phyloP scores from a whole-genome alignment of 371 early-diverging fungal genomes.

The Saksenaea oblongispora region DNA sequence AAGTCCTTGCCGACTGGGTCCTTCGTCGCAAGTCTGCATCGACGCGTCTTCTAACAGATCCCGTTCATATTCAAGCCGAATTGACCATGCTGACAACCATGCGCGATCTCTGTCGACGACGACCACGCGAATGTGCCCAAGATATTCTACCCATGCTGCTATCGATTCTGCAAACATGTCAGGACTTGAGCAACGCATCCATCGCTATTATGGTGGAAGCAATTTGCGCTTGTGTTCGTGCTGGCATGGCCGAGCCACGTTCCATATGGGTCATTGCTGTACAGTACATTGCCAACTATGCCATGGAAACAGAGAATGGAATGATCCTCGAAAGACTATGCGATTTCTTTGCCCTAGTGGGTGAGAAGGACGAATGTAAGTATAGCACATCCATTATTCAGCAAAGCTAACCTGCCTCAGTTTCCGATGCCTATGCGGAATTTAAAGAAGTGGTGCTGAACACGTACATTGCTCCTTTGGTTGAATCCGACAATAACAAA shows the following conservation, averaged over 20 bases:
- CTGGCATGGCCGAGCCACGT: slow-evolving; percentile 54
- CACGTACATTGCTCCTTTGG: slow-evolving; percentile 41
- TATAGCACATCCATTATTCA: neutral
- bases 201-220: slow-evolving; percentile 48
- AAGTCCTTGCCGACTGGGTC: slow-evolving; percentile 57
- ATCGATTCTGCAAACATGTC: slow-evolving; percentile 50
- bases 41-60: slow-evolving; percentile 16
- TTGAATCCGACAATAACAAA: slow-evolving; percentile 26
- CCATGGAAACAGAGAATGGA: slow-evolving; percentile 22
- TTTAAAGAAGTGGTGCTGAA: slow-evolving; percentile 44
- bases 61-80: slow-evolving; percentile 45
- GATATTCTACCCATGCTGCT: slow-evolving; percentile 58
- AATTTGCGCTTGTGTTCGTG: slow-evolving; percentile 46
- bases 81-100: slow-evolving; percentile 55
- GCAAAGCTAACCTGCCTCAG: slow-evolving; percentile 18
- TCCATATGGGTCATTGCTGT: slow-evolving; percentile 58
- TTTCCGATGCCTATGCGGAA: slow-evolving; percentile 51
- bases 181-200: slow-evolving; percentile 47
- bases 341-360: slow-evolving; percentile 51
- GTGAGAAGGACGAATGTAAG: slow-evolving; percentile 53
- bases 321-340: slow-evolving; percentile 36
- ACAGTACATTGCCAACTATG: slow-evolving; percentile 50
- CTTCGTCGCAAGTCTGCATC: slow-evolving; percentile 42
- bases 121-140: slow-evolving; percentile 49
- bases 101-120: slow-evolving; percentile 48